Conservation (phyloP, 768 basidiomycete genomes). For the Tephrocybe sp. region DNA sequence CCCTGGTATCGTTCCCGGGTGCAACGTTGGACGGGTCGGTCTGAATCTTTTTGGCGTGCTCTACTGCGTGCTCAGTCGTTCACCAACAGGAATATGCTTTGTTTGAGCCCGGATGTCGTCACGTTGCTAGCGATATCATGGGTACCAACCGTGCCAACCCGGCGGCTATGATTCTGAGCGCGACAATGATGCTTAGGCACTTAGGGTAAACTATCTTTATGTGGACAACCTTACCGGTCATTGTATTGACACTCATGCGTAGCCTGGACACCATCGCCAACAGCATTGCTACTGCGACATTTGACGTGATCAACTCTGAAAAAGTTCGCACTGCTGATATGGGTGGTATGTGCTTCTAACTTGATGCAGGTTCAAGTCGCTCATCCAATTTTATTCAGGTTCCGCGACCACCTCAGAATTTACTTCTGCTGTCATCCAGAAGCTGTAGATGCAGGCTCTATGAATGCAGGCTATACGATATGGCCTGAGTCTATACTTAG, state of each 20-base stretch:
- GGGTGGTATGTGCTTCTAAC: constrained; percentile 64
- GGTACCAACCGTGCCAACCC: constrained; percentile 96
- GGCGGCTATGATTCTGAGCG: constrained; percentile 94
- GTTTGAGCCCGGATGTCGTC: constrained; percentile 98
- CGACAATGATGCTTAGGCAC: constrained; percentile 97
- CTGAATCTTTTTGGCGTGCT: not conserved
- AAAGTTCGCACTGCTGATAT: constrained; percentile 93
- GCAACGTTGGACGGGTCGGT: constrained; percentile 90
- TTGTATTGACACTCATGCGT: constrained; percentile 22
- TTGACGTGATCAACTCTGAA: constrained; percentile 87
- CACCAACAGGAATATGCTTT: constrained; percentile 83
- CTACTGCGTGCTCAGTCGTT: constrained; percentile 10
- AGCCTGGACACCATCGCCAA: constrained; percentile 94
- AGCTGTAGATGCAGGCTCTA: constrained; percentile 41
- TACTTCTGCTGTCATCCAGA: constrained; percentile 89
- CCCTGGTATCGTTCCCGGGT: constrained; percentile 96
- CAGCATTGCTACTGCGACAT: constrained; percentile 88
- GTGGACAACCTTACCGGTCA: not conserved
- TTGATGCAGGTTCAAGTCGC: not conserved
- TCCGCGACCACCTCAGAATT: constrained; percentile 93
- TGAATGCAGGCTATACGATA: not conserved
- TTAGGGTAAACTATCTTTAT: constrained; percentile 64
- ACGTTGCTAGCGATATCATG: constrained; percentile 95
- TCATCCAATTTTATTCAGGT: constrained; percentile 42
- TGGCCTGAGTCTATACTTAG: constrained; percentile 15